phyloP scores from a whole-genome alignment of 139 green algal genomes.

The Chlorella sp. region DNA sequence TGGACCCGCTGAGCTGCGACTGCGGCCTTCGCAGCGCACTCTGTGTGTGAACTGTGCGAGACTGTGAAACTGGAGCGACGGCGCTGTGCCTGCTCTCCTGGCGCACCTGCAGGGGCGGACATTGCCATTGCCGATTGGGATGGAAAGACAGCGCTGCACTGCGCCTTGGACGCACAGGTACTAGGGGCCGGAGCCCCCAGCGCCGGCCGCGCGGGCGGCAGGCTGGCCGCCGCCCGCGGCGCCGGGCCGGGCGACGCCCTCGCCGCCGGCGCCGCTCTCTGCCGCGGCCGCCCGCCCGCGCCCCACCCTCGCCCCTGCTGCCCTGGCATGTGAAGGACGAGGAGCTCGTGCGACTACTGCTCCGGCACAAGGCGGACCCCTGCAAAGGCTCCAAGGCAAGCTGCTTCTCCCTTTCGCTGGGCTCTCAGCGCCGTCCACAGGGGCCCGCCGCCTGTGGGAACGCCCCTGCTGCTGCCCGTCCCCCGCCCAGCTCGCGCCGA shows the following conservation, averaged over 20 bases:
- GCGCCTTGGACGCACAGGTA: constrained; percentile 52
- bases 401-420: neutral
- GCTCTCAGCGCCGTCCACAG: no score
- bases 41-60: neutral
- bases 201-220: neutral
- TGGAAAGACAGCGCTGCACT: constrained; percentile 49
- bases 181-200: neutral
- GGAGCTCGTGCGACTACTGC: neutral
- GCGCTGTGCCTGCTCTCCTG: constrained; percentile 31
- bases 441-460: no score
- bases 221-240: neutral
- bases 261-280: neutral
- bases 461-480: neutral
- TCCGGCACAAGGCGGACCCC: neutral
- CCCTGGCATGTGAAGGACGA: neutral
- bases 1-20: no score
- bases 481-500: no score
- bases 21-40: neutral
- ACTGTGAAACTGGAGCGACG: neutral
- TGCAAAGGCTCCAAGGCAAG: neutral
- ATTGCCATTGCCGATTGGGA: constrained; percentile 61
- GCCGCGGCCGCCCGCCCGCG: neutral
- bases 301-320: neutral
- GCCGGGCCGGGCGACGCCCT: neutral
- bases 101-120: no score